Evolutionary conservation across 306 rosid species (phyloP), one percentile per base, ranked within the genome.

Genomic region (Cucurbita argyrosperma): DNA sequence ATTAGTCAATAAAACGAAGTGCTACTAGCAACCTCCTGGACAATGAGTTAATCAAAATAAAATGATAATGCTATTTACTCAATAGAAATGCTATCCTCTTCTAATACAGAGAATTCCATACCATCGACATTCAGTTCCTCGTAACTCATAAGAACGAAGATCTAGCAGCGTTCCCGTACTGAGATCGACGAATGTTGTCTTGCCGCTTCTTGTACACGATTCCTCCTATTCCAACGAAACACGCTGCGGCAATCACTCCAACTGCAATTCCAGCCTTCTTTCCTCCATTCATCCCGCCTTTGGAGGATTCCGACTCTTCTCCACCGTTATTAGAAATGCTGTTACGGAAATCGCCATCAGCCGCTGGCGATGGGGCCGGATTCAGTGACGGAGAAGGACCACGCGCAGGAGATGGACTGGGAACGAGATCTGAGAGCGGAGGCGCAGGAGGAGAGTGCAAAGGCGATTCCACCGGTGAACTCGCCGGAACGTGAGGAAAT

Each of bases 221-320:
- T 4, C 83, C 96, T 57, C 83, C 96, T 26, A 88, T 6, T 40
- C 83, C 84, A 0, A 87, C 78, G 39, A 85, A 64, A 23, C 78
- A 66, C 40, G 35, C 90, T 7, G 84, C 92, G 0, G 76, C 62
- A 6, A 90, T 63, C 37, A 88, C 89, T 83, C 91, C 96, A 11
- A 87, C 13, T 50, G 80, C 92, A 69, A 92, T 71, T 37, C 92
- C 98, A 1, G 83, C 96, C 78, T 92, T 90, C 87, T 92, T 90
- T 50, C 84, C 86, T 0, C 77, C 72, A 26, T 83, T 88, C 86
- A 83, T 76, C 71, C 92, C 98, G 1, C 83, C 76, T 4, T 49
- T 83, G 0, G 87, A 81, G n/a, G 19, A 39, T 5, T 71, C 71
- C 14, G 38, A 10, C 21, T 10, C 54, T 52, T 56, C 72, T 40